Conservation (phyloP, 2,329 filamentous ascomycete genomes). For the Apiospora saccharicola region DNA sequence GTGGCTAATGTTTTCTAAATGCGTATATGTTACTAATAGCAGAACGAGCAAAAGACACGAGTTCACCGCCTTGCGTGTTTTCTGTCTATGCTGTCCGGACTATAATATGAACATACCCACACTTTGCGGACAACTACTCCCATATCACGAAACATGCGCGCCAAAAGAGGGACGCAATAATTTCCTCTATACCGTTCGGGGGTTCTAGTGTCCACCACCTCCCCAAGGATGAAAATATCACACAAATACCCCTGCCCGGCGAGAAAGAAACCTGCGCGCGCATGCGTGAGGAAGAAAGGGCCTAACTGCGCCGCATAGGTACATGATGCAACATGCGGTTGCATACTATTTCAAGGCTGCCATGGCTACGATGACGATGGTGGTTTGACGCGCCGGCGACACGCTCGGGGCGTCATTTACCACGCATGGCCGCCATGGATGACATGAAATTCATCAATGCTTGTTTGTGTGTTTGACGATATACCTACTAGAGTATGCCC, state of each 20-base stretch:
- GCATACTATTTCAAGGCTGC: not conserved
- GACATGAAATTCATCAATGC: not conserved
- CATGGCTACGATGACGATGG: not conserved
- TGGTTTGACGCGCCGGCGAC: slow-evolving; percentile 1
- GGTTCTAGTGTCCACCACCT: not conserved
- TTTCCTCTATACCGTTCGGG: not conserved
- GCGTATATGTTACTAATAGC: not conserved
- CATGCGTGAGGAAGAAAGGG: not conserved
- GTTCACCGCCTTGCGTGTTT: slow-evolving; percentile 20
- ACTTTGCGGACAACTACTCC: not conserved
- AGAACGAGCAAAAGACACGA: not conserved
- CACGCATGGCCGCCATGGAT: not conserved
- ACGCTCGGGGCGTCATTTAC: slow-evolving; percentile 10
- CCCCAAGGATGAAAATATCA: not conserved
- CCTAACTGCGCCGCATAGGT: not conserved
- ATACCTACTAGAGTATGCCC: not conserved
- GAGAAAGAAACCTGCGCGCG: not conserved
- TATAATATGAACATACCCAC: not conserved
- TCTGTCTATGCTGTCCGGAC: not conserved
- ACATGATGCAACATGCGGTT: slow-evolving; percentile 1
- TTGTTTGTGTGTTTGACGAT: not conserved
- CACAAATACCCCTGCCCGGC: not conserved
- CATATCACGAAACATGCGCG: slow-evolving; percentile 8
- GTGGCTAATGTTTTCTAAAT: not conserved
- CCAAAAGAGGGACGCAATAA: not conserved